Conservation (phyloP, 2,329 filamentous ascomycete genomes). For the Colletotrichum lini region DNA sequence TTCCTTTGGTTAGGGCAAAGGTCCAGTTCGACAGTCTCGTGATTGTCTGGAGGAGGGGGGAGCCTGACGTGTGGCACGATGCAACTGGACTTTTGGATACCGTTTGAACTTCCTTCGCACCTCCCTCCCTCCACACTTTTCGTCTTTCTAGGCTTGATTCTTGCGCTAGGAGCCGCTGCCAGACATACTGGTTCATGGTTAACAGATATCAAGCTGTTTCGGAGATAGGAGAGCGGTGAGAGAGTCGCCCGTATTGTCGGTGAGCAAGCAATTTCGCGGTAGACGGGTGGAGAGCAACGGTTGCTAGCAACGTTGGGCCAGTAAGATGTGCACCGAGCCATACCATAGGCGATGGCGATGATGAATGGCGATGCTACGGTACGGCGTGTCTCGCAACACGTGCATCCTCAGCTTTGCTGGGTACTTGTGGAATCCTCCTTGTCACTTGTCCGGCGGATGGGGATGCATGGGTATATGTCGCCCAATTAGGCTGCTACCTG, state of each 20-base stretch:
- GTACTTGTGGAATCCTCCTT: constrained; percentile 19
- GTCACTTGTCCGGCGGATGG: constrained; percentile 29
- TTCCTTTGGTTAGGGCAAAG: constrained; percentile 13
- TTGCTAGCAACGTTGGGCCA: constrained; percentile 21
- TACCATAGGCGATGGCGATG: constrained; percentile 17
- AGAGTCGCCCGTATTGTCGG: constrained; percentile 18
- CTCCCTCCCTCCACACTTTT: constrained; percentile 21
- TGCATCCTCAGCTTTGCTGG: constrained; percentile 16
- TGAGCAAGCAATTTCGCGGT: constrained; percentile 17
- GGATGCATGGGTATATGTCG: constrained; percentile 33
- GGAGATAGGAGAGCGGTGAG: constrained; percentile 25
- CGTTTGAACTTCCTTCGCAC: not conserved
- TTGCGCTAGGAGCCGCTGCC: constrained; percentile 25
- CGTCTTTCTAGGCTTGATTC: constrained; percentile 1
- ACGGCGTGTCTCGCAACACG: constrained; percentile 13
- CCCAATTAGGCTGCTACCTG: constrained; percentile 2
- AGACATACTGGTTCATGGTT: constrained; percentile 4
- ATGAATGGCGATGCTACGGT: constrained; percentile 7
- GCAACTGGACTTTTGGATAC: constrained; percentile 1
- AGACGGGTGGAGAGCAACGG: not conserved
- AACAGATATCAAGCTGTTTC: not conserved
- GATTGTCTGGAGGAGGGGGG: not conserved
- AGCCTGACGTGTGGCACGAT: constrained; percentile 24
- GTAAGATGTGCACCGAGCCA: constrained; percentile 20
- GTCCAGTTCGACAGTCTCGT: constrained; percentile 16